A percentile compares a stretch with the other conserved stretches of the same genome.
Evolutionary conservation across 768 basidiomycete genomes (phyloP).

Genomic region (Daedaleopsis nitida): DNA sequence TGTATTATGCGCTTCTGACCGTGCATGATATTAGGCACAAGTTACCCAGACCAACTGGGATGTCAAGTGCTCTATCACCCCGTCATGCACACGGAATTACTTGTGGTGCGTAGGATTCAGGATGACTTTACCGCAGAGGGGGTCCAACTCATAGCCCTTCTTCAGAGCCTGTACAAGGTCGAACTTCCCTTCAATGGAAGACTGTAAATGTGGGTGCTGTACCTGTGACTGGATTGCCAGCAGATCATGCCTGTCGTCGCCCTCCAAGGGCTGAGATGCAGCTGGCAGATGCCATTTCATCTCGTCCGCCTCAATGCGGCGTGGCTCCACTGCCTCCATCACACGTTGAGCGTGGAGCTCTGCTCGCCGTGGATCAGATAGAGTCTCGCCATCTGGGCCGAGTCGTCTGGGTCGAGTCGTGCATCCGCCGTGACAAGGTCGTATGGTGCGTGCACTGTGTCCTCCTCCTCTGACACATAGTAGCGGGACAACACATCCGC

Average conservation of each 20-base stretch:
- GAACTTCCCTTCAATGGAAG: not conserved
- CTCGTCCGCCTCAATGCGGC: not conserved
- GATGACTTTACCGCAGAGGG: constrained; percentile 29
- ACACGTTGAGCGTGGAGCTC: not conserved
- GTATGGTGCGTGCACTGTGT: constrained; percentile 13
- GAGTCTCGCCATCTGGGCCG: not conserved
- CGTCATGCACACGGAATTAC: not conserved
- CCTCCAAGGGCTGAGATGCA: too few species aligned
- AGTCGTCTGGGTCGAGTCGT: not conserved
- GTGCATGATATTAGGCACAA: not conserved
- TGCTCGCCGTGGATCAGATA: not conserved
- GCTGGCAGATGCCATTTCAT: too few species aligned
- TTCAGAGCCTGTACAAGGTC: constrained; percentile 31
- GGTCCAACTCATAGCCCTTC: constrained; percentile 32
- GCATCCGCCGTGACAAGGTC: constrained; percentile 14
- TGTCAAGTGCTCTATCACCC: not conserved
- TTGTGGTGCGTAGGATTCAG: constrained; percentile 3
- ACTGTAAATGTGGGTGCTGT: too few species aligned
- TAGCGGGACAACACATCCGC: constrained; percentile 34
- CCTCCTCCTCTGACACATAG: constrained; percentile 17
- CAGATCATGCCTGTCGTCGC: too few species aligned
- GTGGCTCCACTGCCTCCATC: too few species aligned
- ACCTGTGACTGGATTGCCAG: not conserved
- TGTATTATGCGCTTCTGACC: constrained; percentile 1
- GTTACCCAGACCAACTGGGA: too few species aligned